These are phyloP conservation scores for Theobroma grandiflorum DNA, from an alignment of 441 rosid species.

Conservation along the genomic window DNA sequence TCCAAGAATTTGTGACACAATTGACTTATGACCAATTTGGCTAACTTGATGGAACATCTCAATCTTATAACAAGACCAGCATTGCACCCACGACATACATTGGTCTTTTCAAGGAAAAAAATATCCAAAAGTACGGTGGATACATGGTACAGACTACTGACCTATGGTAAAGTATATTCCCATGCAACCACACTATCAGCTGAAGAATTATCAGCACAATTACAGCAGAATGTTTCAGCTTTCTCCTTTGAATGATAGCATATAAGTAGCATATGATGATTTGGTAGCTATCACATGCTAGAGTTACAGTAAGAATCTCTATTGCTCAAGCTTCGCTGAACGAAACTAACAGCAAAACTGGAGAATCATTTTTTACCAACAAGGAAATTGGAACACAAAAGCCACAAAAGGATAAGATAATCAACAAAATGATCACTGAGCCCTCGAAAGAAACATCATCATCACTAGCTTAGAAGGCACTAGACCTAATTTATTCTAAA, in stretches of 20 bases:
- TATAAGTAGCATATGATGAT: not conserved
- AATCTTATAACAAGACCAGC: too few relatives aligned
- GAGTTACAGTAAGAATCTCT: too few relatives aligned
- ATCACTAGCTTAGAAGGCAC: not conserved
- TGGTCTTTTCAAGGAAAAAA: too few relatives aligned
- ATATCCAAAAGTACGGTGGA: too few relatives aligned
- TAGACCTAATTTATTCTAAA: not conserved
- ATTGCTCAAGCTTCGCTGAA: too few relatives aligned
- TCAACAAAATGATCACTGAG: not conserved
- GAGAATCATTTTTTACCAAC: not conserved
- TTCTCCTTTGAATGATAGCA: not conserved
- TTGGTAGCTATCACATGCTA: too few relatives aligned
- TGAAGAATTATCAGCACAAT: not conserved
- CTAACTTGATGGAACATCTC: too few relatives aligned
- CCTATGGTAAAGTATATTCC: not conserved
- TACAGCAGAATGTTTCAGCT: not conserved
- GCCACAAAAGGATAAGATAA: not conserved
- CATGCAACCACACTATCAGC: not conserved
- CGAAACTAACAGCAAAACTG: not conserved
- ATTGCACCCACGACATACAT: too few relatives aligned
- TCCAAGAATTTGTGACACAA: conserved; percentile 5
- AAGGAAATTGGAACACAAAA: not conserved
- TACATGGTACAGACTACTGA: not conserved
- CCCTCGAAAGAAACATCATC: not conserved
- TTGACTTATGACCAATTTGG: not conserved